Base-by-base conservation (phyloP, 129 eudicot genomes). In the Helichrysum umbraculigerum region DNA sequence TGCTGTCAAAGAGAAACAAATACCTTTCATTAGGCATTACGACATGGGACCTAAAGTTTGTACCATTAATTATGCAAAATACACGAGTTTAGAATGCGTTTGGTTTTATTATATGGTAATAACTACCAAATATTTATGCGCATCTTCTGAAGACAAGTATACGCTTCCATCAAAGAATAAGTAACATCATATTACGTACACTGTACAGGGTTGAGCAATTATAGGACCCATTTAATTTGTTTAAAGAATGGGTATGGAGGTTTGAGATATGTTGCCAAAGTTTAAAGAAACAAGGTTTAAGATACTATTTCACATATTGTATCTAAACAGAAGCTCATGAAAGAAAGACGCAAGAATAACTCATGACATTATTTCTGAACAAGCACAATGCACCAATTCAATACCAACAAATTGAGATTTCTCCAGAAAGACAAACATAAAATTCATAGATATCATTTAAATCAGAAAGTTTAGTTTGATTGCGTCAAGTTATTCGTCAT, bases 401-500 rank as follows among this genome's bases (percentile, higher is more conserved):
- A 21, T 2, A 22, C 14, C n/a, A 59, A 59, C 64, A 28, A 59
- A 61, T 61, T 6, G 15, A 30, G 33, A 7, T 25, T 17, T 63
- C 33, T 61, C 25, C 33, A 58, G 32, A 33, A 17, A 29, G 74
- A 73, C 19, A 33, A 39, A 37, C 72, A 63, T 30, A 41, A 73
- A 54, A 12, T 30, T 58, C 7, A 30, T 51, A 61, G 58, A 52
- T 12, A 54, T 73, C 34, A 75, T 22, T 69, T 7, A 62, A 51
- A 78, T 61, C 22, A 51, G 44, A 28, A 74, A 80, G 44, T 37
- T 62, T 37, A 41, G 75, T 63, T 34, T 37, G 29, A 8, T 34
- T 39, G 78, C 61, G 39, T 75, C 41, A 15, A 25, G 50, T 30
- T 77, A 76, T 78, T 81, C 81, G 62, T 82, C 84, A 77, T 93